Evolutionary conservation across 169 alveolate species (phyloP).

Genomic region (Plasmodium gaboni): DNA sequence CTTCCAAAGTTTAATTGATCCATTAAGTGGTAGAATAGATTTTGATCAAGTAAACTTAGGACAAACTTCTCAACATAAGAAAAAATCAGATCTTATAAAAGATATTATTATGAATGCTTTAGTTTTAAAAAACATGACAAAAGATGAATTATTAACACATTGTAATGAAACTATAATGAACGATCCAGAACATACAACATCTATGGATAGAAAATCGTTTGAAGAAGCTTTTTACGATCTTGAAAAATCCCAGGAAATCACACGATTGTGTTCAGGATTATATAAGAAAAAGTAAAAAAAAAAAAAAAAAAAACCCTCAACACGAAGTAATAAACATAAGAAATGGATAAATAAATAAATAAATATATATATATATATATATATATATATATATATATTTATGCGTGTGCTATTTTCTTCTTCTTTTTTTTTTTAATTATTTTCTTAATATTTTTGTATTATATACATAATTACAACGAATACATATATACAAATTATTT

Average conservation of each 20-base stretch:
- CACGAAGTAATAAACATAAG: not conserved
- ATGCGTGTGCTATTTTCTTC: no score
- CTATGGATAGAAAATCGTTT: slow-evolving; percentile 74
- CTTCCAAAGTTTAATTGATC: slow-evolving; percentile 98
- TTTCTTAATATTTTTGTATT: no score
- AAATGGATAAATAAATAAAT: not conserved
- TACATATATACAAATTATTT: no score
- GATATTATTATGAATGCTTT: slow-evolving; percentile 71
- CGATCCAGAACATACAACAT: slow-evolving; percentile 22
- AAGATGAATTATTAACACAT: slow-evolving; percentile 67
- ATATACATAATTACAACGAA: no score
- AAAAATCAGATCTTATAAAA: slow-evolving; percentile 69
- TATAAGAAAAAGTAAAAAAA: slow-evolving; percentile 55
- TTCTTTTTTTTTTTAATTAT: no score
- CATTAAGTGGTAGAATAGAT: slow-evolving; percentile 97
- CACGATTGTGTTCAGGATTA: slow-evolving; percentile 67
- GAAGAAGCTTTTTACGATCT: slow-evolving; percentile 76
- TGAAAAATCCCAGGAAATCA: slow-evolving; percentile 72
- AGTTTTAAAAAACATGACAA: slow-evolving; percentile 65
- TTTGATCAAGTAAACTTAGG: slow-evolving; percentile 96
- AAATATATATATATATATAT: no score
- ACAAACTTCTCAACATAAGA: slow-evolving; percentile 79
- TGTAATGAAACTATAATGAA: slow-evolving; percentile 74
- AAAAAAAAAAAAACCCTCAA: not conserved
- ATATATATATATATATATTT: no score